phyloP scores from a whole-genome alignment of 768 basidiomycete species.

The Paxillus rubicundulus region DNA sequence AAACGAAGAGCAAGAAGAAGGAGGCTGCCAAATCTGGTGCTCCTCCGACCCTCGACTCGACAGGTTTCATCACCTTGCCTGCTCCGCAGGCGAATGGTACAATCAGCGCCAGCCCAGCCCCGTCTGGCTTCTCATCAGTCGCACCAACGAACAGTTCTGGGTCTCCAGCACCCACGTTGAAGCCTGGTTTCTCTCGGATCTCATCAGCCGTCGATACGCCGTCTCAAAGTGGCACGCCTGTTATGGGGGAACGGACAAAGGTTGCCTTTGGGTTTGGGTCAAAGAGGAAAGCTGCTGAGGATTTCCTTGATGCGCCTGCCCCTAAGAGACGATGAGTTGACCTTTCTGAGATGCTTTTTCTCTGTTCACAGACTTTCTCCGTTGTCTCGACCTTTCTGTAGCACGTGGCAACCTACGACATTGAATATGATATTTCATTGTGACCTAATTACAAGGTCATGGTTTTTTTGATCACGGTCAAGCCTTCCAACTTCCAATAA shows the following conservation, averaged over 20 bases:
- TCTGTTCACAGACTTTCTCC: not conserved
- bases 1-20: slow-evolving; percentile 78
- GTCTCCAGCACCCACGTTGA: slow-evolving; percentile 56
- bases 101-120: slow-evolving; percentile 42
- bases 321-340: slow-evolving; percentile 47
- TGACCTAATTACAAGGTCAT: not conserved
- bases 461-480: too few relatives aligned
- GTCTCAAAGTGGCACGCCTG: slow-evolving; percentile 51
- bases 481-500: too few relatives aligned
- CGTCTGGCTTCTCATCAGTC: slow-evolving; percentile 36
- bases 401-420: not conserved
- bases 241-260: slow-evolving; percentile 63
- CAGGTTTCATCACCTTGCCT: slow-evolving; percentile 73
- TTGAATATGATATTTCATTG: not conserved
- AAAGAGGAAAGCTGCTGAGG: slow-evolving; percentile 79
- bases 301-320: slow-evolving; percentile 63
- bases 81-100: slow-evolving; percentile 49
- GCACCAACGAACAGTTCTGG: slow-evolving; percentile 36
- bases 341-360: not conserved
- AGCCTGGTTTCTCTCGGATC: slow-evolving; percentile 77
- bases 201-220: slow-evolving; percentile 54
- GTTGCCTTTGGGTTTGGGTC: slow-evolving; percentile 74
- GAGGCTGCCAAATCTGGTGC: slow-evolving; percentile 50
- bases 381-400: not conserved
- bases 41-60: slow-evolving; percentile 44